phyloP scores from a whole-genome alignment of 306 rosid species.

The Malus fusca region DNA sequence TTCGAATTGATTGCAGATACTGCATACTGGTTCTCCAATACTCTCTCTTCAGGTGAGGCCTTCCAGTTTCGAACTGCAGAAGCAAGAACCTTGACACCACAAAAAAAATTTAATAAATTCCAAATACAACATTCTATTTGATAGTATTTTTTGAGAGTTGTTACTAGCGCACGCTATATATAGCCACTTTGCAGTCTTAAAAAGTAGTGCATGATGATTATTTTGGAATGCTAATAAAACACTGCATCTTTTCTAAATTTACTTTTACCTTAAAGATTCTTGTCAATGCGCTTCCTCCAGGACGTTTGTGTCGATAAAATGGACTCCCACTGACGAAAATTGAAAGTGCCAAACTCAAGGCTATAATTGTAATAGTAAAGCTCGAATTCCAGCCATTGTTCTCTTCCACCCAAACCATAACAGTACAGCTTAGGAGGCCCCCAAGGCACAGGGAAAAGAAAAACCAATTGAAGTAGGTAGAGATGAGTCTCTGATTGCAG shows the following conservation, averaged over 20 bases:
- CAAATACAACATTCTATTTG: not conserved
- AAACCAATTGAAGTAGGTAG: constrained; percentile 41
- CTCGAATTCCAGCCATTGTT: constrained; percentile 29
- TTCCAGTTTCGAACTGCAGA: constrained; percentile 11
- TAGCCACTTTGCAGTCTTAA: not conserved
- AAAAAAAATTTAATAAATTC: not conserved
- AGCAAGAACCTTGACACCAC: constrained; percentile 18
- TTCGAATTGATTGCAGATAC: not conserved
- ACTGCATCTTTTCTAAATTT: not conserved
- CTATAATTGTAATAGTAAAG: constrained; percentile 11
- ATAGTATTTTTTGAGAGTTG: not conserved
- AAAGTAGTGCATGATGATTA: not conserved
- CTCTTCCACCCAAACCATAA: constrained; percentile 36
- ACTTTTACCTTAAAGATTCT: constrained; percentile 21
- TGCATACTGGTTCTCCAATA: not conserved
- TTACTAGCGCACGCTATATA: not conserved
- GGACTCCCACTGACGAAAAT: constrained; percentile 19
- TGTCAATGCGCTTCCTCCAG: constrained; percentile 26
- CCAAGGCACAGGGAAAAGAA: constrained; percentile 24
- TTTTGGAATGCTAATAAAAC: not conserved
- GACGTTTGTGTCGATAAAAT: constrained; percentile 21
- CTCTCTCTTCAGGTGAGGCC: not conserved
- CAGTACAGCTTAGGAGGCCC: constrained; percentile 18
- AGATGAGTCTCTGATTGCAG: constrained; percentile 18
- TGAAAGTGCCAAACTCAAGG: constrained; percentile 7